phyloP scores from a whole-genome alignment of 2,329 filamentous ascomycete genomes.

The Penicillium occitanis region DNA sequence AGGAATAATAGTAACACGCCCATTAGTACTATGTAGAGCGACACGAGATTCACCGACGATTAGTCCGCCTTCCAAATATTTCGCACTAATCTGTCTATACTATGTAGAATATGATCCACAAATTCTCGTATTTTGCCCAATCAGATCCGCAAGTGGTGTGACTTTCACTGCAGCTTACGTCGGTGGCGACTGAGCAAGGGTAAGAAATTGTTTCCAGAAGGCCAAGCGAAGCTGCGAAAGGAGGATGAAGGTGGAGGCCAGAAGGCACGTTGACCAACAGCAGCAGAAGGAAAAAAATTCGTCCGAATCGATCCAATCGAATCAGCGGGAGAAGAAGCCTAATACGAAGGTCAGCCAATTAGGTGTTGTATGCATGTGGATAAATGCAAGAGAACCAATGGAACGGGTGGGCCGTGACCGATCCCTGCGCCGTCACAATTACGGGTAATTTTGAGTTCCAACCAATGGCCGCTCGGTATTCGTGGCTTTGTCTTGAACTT shows the following conservation, averaged over 20 bases:
- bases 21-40: neutral
- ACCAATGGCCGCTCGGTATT: neutral
- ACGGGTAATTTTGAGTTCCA: neutral
- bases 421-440: slow-evolving; percentile 2
- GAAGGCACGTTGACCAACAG: neutral
- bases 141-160: neutral
- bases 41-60: slow-evolving; percentile 8
- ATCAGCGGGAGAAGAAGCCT: slow-evolving; percentile 16
- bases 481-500: neutral
- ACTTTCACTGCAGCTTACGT: slow-evolving; percentile 7
- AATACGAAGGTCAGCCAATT: neutral
- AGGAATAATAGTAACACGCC: neutral
- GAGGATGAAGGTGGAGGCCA: neutral
- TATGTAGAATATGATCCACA: neutral
- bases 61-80: neutral
- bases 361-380: neutral
- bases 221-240: neutral
- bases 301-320: neutral
- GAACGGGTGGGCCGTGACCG: slow-evolving; percentile 11
- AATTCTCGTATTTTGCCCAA: slow-evolving; percentile 1
- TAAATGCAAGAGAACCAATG: neutral
- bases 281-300: neutral
- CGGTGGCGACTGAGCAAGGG: slow-evolving; percentile 10
- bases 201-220: slow-evolving; percentile 16
- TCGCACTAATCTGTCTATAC: neutral